Evolutionary conservation across 2,329 filamentous ascomycete genomes (phyloP).

Genomic region (Aspergillus floridensis): DNA sequence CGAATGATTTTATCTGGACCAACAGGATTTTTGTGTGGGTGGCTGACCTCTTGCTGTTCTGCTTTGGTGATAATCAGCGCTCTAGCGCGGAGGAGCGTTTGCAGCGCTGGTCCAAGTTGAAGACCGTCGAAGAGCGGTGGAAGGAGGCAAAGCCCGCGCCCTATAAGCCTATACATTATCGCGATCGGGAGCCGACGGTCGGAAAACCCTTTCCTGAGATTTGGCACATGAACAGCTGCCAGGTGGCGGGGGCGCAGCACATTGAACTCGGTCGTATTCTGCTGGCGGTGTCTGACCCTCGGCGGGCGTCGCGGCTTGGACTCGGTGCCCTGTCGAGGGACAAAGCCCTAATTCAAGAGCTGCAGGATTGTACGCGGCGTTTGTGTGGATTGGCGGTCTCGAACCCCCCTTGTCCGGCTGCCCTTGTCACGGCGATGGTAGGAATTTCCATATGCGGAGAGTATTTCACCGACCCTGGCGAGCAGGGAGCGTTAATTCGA

Average conservation of each 20-base stretch:
- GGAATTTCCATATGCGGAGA: neutral
- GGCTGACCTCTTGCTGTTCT: slow-evolving; percentile 62
- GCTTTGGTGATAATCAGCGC: slow-evolving; percentile 43
- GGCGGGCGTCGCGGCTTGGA: neutral
- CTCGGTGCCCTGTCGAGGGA: neutral
- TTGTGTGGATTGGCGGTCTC: neutral
- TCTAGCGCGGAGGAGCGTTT: neutral
- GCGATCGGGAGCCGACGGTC: slow-evolving; percentile 32
- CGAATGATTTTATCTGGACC: slow-evolving; percentile 57
- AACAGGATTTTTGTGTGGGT: slow-evolving; percentile 61
- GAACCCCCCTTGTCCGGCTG: neutral
- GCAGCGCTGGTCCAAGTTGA: slow-evolving; percentile 29
- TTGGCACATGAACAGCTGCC: slow-evolving; percentile 55
- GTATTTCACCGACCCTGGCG: neutral
- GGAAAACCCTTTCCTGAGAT: slow-evolving; percentile 56
- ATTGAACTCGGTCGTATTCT: slow-evolving; percentile 58
- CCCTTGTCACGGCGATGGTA: neutral
- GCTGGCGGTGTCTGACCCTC: slow-evolving; percentile 55
- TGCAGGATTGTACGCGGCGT: neutral
- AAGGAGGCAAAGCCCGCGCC: slow-evolving; percentile 46
- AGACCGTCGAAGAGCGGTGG: slow-evolving; percentile 32
- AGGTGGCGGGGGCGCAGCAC: slow-evolving; percentile 60
- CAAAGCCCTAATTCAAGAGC: neutral
- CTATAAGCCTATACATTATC: slow-evolving; percentile 55
- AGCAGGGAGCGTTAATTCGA: neutral